A percentile compares a stretch with the other conserved stretches of the same genome.
Evolutionary conservation across 78 protist genomes (phyloP).

Genomic region (Planoprotostelium fungivorum): DNA sequence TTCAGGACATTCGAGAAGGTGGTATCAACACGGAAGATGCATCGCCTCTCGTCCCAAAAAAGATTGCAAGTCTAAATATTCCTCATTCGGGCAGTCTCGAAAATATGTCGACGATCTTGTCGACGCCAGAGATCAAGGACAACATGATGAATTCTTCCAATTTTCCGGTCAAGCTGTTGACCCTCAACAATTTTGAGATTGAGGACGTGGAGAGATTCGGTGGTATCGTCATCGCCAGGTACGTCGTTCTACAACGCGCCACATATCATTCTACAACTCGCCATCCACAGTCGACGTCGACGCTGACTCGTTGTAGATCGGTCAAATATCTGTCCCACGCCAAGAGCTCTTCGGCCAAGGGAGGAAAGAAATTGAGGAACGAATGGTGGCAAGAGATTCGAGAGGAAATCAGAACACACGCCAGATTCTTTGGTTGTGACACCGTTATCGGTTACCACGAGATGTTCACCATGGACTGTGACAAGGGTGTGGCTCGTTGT

Average conservation of each 20-base stretch:
- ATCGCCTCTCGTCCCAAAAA: background rate
- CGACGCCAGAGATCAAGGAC: no score
- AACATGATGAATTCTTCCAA: no score
- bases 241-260: no score
- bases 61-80: no score
- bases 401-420: constrained; percentile 77
- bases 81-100: no score
- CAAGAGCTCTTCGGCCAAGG: background rate
- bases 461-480: constrained; percentile 29
- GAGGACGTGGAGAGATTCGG: constrained; percentile 35
- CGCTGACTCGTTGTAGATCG: background rate
- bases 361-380: constrained; percentile 2
- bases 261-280: no score
- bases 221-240: constrained; percentile 36
- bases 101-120: no score
- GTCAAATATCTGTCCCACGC: background rate
- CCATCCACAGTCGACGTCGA: background rate
- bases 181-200: constrained; percentile 32
- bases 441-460: constrained; percentile 86
- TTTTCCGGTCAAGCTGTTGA: constrained; percentile 30
- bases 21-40: background rate
- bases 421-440: constrained; percentile 66
- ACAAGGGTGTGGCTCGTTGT: constrained; percentile 5
- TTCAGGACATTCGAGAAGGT: no score
- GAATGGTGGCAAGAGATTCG: constrained; percentile 90